Percentiles rank a stretch among this genome's conserved stretches.
These are phyloP conservation scores for Rhizophora apiculata DNA, from an alignment of 345 rosid species.

Conservation along the genomic window DNA sequence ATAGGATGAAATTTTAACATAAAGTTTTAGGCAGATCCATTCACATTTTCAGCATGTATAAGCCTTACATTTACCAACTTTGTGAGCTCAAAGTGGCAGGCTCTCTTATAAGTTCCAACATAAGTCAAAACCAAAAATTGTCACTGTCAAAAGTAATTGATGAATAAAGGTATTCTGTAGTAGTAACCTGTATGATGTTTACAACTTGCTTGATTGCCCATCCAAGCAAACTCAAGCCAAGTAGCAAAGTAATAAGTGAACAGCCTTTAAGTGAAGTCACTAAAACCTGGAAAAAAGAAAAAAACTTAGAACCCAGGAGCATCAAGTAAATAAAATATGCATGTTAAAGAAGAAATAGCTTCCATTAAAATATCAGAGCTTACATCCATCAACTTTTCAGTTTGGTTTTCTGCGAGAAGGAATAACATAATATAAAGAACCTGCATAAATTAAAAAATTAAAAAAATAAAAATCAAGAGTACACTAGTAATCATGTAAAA, in stretches of 20 bases:
- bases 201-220: conserved; percentile 79
- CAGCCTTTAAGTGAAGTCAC: conserved; percentile 36
- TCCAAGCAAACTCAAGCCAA: conserved; percentile 65
- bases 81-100: background rate
- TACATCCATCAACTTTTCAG: conserved; percentile 60
- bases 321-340: conserved; percentile 3
- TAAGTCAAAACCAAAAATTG: too few relatives aligned
- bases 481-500: background rate
- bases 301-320: conserved; percentile 10
- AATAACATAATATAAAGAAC: conserved; percentile 80
- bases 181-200: conserved; percentile 75
- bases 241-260: conserved; percentile 48
- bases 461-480: conserved; percentile 11
- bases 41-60: too few relatives aligned
- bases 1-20: too few relatives aligned
- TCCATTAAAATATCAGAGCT: conserved; percentile 26
- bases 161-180: conserved; percentile 2
- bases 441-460: conserved; percentile 28
- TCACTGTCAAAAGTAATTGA: background rate
- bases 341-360: conserved; percentile 1
- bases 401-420: conserved; percentile 57
- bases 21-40: too few relatives aligned
- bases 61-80: background rate
- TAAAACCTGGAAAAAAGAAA: conserved; percentile 45
- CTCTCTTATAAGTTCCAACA: background rate